phyloP scores from a whole-genome alignment of 2,329 filamentous ascomycete species.

The Tothia fuscella region DNA sequence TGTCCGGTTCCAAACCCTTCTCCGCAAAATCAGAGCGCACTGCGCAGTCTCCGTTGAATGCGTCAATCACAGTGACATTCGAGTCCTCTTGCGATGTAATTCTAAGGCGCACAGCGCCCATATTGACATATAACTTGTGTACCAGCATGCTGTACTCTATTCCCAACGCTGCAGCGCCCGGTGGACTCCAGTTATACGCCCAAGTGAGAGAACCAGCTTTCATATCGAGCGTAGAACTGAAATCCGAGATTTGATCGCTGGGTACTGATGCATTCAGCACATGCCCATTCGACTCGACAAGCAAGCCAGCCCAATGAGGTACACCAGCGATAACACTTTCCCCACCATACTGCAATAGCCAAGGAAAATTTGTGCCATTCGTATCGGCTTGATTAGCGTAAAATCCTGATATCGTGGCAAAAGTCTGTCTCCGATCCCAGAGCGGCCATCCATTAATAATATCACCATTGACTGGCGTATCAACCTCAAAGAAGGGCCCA shows the following conservation, averaged over 20 bases:
- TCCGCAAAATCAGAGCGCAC: slow-evolving; percentile 48
- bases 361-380: slow-evolving; percentile 52
- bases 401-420: slow-evolving; percentile 57
- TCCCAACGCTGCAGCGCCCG: slow-evolving; percentile 36
- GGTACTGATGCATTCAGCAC: slow-evolving; percentile 51
- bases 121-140: slow-evolving; percentile 50
- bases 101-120: slow-evolving; percentile 47
- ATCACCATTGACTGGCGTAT: slow-evolving; percentile 37
- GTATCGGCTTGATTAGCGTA: slow-evolving; percentile 48
- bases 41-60: slow-evolving; percentile 57
- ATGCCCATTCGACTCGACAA: slow-evolving; percentile 42
- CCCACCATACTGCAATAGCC: slow-evolving; percentile 56
- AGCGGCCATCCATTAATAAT: slow-evolving; percentile 57
- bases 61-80: slow-evolving; percentile 50
- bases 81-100: slow-evolving; percentile 42
- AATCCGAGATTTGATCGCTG: slow-evolving; percentile 46
- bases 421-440: slow-evolving; percentile 49
- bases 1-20: slow-evolving; percentile 42
- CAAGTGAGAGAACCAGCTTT: slow-evolving; percentile 51
- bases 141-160: slow-evolving; percentile 56
- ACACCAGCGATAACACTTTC: slow-evolving; percentile 61
- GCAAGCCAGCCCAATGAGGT: slow-evolving; percentile 53
- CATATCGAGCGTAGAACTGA: slow-evolving; percentile 49
- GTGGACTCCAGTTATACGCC: slow-evolving; percentile 54
- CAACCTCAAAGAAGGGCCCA: slow-evolving; percentile 50